phyloP scores from a whole-genome alignment of 495 filamentous ascomycete species.

The Daldinia loculata region DNA sequence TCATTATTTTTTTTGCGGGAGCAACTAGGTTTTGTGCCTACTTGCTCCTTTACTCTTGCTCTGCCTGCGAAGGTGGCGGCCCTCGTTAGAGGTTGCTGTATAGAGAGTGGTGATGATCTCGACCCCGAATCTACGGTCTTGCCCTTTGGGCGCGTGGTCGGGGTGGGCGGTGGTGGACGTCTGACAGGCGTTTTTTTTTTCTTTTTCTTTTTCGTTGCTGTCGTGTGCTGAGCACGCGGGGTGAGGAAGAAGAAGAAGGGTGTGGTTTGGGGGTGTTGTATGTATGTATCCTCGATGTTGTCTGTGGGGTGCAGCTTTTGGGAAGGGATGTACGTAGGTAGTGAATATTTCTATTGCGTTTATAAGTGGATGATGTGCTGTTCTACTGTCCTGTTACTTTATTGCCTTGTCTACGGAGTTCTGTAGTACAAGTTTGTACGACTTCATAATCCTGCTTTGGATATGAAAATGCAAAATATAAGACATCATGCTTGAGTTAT shows the following conservation, averaged over 20 bases:
- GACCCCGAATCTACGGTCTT: slow-evolving; percentile 59
- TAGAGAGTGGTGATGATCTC: slow-evolving; percentile 73
- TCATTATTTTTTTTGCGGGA: slow-evolving; percentile 33
- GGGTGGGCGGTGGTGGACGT: slow-evolving; percentile 71
- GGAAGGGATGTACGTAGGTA: no score
- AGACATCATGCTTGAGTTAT: neutral
- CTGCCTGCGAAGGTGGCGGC: slow-evolving; percentile 58
- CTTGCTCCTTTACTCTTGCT: slow-evolving; percentile 55
- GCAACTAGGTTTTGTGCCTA: slow-evolving; percentile 27
- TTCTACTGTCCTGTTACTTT: no score
- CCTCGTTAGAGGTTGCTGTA: slow-evolving; percentile 47
- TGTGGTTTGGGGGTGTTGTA: neutral
- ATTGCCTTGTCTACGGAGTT: neutral
- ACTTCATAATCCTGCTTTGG: neutral
- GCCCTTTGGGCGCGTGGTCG: slow-evolving; percentile 62
- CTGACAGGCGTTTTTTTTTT: slow-evolving; percentile 61
- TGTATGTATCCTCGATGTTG: no score
- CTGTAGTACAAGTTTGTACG: neutral
- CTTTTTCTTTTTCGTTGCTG: slow-evolving; percentile 51
- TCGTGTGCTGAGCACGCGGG: slow-evolving; percentile 50
- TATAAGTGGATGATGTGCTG: no score
- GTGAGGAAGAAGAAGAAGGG: slow-evolving; percentile 57
- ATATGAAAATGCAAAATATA: neutral
- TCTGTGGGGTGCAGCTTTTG: no score
- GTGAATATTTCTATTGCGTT: no score